Evolutionary conservation across 768 basidiomycete species (phyloP), one percentile per base, ranked within the genome.

Genomic region (Kwoniella dejecticola): DNA sequence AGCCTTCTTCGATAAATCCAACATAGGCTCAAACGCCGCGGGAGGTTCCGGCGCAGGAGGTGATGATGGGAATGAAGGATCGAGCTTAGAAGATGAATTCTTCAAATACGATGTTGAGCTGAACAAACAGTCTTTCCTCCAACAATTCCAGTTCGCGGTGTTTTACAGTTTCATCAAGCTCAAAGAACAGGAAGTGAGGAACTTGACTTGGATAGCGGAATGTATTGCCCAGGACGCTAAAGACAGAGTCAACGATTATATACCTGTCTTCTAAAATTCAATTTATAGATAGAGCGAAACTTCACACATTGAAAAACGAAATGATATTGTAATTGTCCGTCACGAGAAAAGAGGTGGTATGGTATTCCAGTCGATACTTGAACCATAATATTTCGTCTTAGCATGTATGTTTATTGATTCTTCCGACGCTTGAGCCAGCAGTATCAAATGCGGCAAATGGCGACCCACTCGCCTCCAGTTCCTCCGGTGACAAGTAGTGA

Each of bases 201-300:
- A 78, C 64, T 57, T 81, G 46, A 78, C 75, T 19, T 82, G 81
- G 80, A 93, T 96, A 80, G 91, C 92, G 56, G 95, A 98, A 82
- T 97, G 95, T 80, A 96, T 98, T 70, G 93, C 93, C 8, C 95
- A 97, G 82, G 88, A 95, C 81, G 92, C 93, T 44, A 87, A 88
- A 80, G 91, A 96, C 74, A 86, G 95, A 81, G 92, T 98, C 81
- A 87, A 91, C 76, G 91, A 95, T 80, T 93, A 88, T 81, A 92
- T 94, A 83, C 88, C 90, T 10, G 54, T 65, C 11, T 65, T 65
- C 46, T 60, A 60, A 40, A 21, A 26, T 15, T 12, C 15, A 10
- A n/a, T 45, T 21, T 45, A 3, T 48, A 50, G 33, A 30, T 50
- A 31, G 19, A 50, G 27, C 13, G 13, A 48, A 26, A 26, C 19